Evolutionary conservation across 1,284 basidiomycete species (phyloP).

Genomic region (Pascua guehoae): DNA sequence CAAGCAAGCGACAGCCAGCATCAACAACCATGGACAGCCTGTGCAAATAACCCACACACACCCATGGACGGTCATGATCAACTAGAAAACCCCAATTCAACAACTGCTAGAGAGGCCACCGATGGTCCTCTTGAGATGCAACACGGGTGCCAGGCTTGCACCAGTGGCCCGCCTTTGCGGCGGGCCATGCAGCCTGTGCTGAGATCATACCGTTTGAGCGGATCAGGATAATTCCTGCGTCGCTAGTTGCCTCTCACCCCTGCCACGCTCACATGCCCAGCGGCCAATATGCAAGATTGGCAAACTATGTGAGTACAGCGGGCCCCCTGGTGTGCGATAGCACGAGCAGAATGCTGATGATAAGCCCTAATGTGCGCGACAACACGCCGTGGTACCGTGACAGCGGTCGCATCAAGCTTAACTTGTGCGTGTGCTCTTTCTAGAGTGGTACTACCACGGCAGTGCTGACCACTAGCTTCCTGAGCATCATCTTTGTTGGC

Average conservation of each 20-base stretch:
- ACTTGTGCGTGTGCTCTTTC: slow-evolving; percentile 38
- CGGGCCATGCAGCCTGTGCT: slow-evolving; percentile 34
- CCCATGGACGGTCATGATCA: not conserved
- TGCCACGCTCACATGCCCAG: slow-evolving; percentile 26
- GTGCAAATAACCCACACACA: no score
- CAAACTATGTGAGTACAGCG: slow-evolving; percentile 41
- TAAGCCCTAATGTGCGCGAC: slow-evolving; percentile 45
- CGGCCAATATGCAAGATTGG: slow-evolving; percentile 37
- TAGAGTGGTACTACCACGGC: not conserved
- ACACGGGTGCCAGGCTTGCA: slow-evolving; percentile 46
- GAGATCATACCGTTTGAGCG: slow-evolving; percentile 53
- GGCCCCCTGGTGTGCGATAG: no score
- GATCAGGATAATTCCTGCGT: slow-evolving; percentile 53
- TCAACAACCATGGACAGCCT: no score
- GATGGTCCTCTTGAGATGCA: slow-evolving; percentile 29
- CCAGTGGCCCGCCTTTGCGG: slow-evolving; percentile 1
- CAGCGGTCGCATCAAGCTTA: slow-evolving; percentile 48
- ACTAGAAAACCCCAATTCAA: slow-evolving; percentile 1
- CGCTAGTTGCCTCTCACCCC: slow-evolving; percentile 45
- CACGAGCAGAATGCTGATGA: slow-evolving; percentile 1
- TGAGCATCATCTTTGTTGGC: slow-evolving; percentile 50
- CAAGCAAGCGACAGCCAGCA: no score
- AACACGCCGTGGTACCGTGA: slow-evolving; percentile 44
- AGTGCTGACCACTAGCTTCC: slow-evolving; percentile 32
- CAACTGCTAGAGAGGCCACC: not conserved